phyloP scores from a whole-genome alignment of 73 alveolate genomes.

The Effrenium voratum region DNA sequence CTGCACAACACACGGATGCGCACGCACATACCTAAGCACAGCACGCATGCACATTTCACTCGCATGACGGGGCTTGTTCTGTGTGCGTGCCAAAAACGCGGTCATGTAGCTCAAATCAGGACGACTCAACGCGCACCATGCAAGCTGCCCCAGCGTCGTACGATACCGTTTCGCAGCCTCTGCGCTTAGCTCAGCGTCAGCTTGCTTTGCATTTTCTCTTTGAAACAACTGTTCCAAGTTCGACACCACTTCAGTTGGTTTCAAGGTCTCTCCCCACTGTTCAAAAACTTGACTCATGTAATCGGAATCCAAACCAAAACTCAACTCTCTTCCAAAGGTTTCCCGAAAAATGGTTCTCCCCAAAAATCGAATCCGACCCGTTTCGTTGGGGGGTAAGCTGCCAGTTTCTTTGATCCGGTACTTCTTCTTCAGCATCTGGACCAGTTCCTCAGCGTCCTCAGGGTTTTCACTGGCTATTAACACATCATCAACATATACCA shows the following conservation, averaged over 20 bases:
- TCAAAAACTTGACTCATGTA: too few species aligned
- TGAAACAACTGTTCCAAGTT: neutral
- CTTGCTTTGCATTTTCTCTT: too few species aligned
- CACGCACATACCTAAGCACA: neutral
- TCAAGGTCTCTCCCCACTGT: neutral
- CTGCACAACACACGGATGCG: neutral
- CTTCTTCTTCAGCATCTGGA: neutral
- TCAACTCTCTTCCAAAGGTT: neutral
- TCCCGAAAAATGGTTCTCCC: neutral
- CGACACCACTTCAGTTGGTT: neutral
- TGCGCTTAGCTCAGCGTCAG: neutral
- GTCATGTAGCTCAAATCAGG: neutral
- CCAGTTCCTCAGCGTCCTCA: neutral
- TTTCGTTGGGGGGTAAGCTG: neutral
- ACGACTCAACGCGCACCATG: neutral
- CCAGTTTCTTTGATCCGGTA: neutral
- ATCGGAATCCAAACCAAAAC: neutral
- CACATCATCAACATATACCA: neutral
- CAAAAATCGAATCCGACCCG: neutral
- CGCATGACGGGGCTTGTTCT: neutral
- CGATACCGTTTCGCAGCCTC: neutral
- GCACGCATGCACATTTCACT: neutral
- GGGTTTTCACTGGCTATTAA: neutral
- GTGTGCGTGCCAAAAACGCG: neutral
- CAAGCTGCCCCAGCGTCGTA: neutral